Base-by-base conservation (phyloP, 1,139 yeast species). In the Nakaseomyces bracarensis region DNA sequence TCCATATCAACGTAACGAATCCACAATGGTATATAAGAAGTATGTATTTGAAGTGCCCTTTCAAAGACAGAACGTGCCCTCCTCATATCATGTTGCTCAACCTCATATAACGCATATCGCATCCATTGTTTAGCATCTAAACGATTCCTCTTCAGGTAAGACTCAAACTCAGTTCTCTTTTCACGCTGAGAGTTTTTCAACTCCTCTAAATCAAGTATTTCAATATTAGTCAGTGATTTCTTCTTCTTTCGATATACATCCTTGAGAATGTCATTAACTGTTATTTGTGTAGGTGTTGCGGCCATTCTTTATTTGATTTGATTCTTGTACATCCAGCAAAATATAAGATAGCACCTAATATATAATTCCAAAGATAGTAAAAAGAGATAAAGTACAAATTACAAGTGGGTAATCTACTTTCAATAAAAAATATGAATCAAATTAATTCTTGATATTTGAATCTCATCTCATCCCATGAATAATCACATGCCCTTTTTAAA, bases 51-150 rank as follows among this genome's bases (percentile, higher is more conserved):
- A 30, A 91, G 60, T 0, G 96, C 95, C 41, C 98, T 69, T 61
- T 91, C 98, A 63, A 82, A 84, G 10, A 91, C 71, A 0, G 96
- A 85, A 44, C 97, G 67, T 0, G 95, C 95, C n/a, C 80, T 61
- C 25, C 83, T 63, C 52, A 75, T 71, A 56, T 91, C 96, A 46
- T 77, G 80, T 54, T 85, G 89, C 4, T 82, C 83, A 11, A 79
- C 62, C 60, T 91, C 98, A 77, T 91, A 86, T 47, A 74, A 76
- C 1, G 96, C 97, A 60, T 91, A 91, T 42, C 96, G 69, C 60
- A 86, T 71, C 97, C 97, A 91, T 58, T 89, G 95, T 3, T 87
- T 82, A 53, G 74, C 72, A 54, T 87, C 87, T 30, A 82, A 72
- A 46, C 95, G 67, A 57, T 91, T 89, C 52, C 91, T 72, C 51